These are phyloP conservation scores for Naematelia encephala DNA, from an alignment of 768 basidiomycete genomes.

Conservation along the genomic window DNA sequence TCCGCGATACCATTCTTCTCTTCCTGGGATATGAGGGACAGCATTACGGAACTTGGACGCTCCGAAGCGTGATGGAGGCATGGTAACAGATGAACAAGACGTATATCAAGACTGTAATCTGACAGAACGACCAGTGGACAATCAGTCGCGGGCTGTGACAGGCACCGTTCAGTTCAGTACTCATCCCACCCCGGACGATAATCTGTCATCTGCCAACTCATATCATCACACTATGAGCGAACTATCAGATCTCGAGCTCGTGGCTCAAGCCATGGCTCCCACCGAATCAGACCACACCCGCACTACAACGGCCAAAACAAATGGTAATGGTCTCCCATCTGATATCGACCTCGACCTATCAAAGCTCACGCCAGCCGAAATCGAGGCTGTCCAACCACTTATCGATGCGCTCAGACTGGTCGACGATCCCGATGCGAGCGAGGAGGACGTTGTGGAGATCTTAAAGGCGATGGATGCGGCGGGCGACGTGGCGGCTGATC, in stretches of 20 bases:
- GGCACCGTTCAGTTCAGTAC: too few relatives aligned
- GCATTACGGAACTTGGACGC: conserved; percentile 42
- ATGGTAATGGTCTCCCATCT: background rate
- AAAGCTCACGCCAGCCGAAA: conserved; percentile 25
- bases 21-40: conserved; percentile 12
- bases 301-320: conserved; percentile 1
- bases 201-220: too few relatives aligned
- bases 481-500: conserved; percentile 44
- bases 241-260: conserved; percentile 45
- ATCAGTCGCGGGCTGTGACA: too few relatives aligned
- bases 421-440: conserved; percentile 3
- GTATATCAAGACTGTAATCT: too few relatives aligned
- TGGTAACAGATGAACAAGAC: background rate
- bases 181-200: too few relatives aligned
- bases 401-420: conserved; percentile 17
- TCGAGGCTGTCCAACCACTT: conserved; percentile 25
- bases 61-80: conserved; percentile 27
- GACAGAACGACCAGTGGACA: too few relatives aligned
- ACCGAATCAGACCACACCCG: background rate
- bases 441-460: conserved; percentile 29
- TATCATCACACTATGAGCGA: too few relatives aligned
- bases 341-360: conserved; percentile 20
- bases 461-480: conserved; percentile 43
- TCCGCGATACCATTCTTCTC: conserved; percentile 33
- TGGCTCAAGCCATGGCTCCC: conserved; percentile 42